Base-by-base conservation (phyloP, 176 grass and related monocot genomes). In the sorghum (Sorghum bicolor) region DNA sequence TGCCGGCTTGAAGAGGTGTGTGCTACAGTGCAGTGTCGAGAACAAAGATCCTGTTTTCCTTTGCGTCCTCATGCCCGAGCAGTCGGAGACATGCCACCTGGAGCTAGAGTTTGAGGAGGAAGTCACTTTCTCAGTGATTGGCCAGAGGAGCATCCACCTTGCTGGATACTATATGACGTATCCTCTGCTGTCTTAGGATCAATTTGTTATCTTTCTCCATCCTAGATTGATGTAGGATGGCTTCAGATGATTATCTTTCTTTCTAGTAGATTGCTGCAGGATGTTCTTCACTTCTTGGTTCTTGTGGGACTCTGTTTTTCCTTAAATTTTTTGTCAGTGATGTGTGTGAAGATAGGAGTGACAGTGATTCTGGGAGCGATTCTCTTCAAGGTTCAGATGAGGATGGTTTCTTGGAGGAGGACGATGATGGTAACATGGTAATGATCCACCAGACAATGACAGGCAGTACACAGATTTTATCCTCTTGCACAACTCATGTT, bases 91-190 rank as follows among this genome's bases (percentile, higher is more conserved):
- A 2, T 94, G 89, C 81, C 81, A 84, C 65, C 29, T 99, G 72
- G 91, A 99, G 69, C 67, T 99, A 0, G 93, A 99, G 81, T 99
- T 99, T 33, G 93, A 99, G 43, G 97, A 90, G 38, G n/a, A 72
- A 1, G 93, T 94, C 30, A 78, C 88, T 24, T 89, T 96, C 81
- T 96, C 93, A 0, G 97, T 99, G 40, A 39, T 96, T 10, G 97
- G 93, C 29, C 67, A 71, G 19, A 94, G 81, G 81, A 91, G 89
- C 17, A 57, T 94, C 15, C 86, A 99, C 62, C 86, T 99, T 1
- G 76, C 81, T 45, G 93, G 97, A 68, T 99, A 94, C 76, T 94
- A 89, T 68, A 25, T 91, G 15, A 26, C 47, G 97, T 99, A 99
- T 94, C 87, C 91, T 95, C 85, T 62, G 5, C 24, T 52, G 44